phyloP scores from a whole-genome alignment of 169 alveolate genomes.

The Eimeria sp. region DNA sequence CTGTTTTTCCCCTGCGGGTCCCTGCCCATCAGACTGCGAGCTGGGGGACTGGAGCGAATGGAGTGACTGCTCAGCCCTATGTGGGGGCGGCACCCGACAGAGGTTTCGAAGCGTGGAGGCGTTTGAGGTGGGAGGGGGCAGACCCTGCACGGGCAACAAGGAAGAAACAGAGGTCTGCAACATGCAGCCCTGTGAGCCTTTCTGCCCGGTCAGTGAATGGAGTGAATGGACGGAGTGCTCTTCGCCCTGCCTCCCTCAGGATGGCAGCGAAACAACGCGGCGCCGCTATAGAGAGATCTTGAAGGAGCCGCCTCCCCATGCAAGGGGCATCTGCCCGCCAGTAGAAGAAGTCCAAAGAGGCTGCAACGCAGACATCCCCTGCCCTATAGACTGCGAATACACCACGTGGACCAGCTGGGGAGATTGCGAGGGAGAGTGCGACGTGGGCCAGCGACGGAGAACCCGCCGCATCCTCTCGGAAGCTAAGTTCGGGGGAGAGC shows the following conservation, averaged over 20 bases:
- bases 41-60: slow-evolving; percentile 86
- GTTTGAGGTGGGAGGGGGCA: slow-evolving; percentile 67
- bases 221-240: slow-evolving; percentile 86
- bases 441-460: slow-evolving; percentile 83
- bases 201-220: slow-evolving; percentile 86
- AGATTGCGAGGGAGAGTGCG: slow-evolving; percentile 86
- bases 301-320: slow-evolving; percentile 25
- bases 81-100: slow-evolving; percentile 82
- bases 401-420: slow-evolving; percentile 87
- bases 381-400: slow-evolving; percentile 86
- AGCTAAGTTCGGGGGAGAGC: slow-evolving; percentile 67
- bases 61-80: slow-evolving; percentile 85
- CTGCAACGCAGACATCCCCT: slow-evolving; percentile 85
- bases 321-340: slow-evolving; percentile 60
- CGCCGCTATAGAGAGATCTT: slow-evolving; percentile 61
- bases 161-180: slow-evolving; percentile 67
- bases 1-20: slow-evolving; percentile 62
- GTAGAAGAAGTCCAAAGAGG: slow-evolving; percentile 75
- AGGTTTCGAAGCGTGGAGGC: slow-evolving; percentile 58
- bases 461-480: slow-evolving; percentile 74
- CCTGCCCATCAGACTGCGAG: slow-evolving; percentile 85
- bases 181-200: slow-evolving; percentile 57
- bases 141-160: slow-evolving; percentile 63
- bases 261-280: slow-evolving; percentile 41
- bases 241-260: slow-evolving; percentile 78